Base-by-base conservation (phyloP, 352 stramenopile species). In the Globisporangium perplexum region DNA sequence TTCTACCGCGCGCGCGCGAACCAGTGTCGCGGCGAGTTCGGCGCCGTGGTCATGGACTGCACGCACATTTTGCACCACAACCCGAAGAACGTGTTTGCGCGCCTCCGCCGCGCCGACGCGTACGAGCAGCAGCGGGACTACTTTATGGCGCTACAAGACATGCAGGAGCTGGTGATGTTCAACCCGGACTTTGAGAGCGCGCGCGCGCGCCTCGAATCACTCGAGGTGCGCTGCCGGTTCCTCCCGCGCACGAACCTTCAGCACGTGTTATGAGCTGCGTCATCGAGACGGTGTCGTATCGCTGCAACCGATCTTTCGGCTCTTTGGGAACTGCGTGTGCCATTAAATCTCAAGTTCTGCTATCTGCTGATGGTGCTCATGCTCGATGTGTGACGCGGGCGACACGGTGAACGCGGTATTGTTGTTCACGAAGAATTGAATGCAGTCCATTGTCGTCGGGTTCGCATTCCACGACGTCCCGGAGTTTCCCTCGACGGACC, bases 81-180 rank as follows among this genome's bases (percentile, higher is more conserved):
- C 46, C 71, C 71, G 7, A 66, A 68, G 48, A 79, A 84, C 45
- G 73, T 78, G 17, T 77, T 82, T 57, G 73, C 73, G 23, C 66
- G 73, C 20, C 60, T 84, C 8, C 71, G 73, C 53, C 68, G 73
- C 33, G 73, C 73, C 1, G 73, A 84, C 44, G 71, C 73, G 30
- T 82, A 77, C 55, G 73, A 84, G 31, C 73, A 84, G 52, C 71
- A 80, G 49, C 71, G 69, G 7, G 73, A 84, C 33, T 82, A 77
- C 47, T 71, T 77, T 43, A 73, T 77, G 69, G 73, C 73, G 35
- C 55, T 84, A 6, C 57, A 82, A 30, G 73, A 84, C 52, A 82
- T 84, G 49, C 68, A 70, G 20, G 71, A 84, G 52, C 54, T 84
- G 3, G 71, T 82, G 57, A 64, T 60, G 18, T 58, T 79, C 23